phyloP scores from a whole-genome alignment of 129 eudicot genomes.

The Centaurea solstitialis region DNA sequence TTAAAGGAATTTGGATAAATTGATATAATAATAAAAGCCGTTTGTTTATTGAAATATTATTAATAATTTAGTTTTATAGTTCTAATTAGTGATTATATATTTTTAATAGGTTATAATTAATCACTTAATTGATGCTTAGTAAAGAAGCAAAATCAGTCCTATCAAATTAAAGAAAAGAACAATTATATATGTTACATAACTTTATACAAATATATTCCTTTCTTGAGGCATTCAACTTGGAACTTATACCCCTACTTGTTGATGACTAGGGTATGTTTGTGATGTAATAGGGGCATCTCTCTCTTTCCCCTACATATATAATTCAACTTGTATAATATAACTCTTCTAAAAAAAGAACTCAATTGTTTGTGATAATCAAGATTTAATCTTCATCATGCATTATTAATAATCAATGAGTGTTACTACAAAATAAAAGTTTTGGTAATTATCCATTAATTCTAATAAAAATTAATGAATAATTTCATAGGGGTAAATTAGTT shows the following conservation, averaged over 20 bases:
- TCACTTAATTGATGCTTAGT: conserved; percentile 24
- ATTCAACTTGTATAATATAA: neutral
- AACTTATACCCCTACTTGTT: conserved; percentile 27
- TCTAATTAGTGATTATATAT: neutral
- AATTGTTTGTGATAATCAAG: no score
- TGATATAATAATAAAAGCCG: neutral
- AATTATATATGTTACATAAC: conserved; percentile 13
- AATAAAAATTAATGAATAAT: no score
- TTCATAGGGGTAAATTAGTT: no score
- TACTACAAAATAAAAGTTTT: no score
- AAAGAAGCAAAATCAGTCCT: conserved; percentile 24
- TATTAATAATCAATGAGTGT: no score
- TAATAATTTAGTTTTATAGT: neutral
- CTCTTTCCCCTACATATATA: neutral
- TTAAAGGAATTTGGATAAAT: neutral
- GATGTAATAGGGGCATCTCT: conserved; percentile 7
- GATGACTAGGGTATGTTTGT: neutral
- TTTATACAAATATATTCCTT: conserved; percentile 42
- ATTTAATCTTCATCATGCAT: no score
- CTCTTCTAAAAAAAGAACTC: no score
- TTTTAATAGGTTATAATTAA: neutral
- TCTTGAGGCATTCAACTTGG: conserved; percentile 36
- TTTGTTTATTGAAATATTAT: no score
- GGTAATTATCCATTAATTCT: no score
- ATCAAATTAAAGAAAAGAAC: neutral